A percentile compares a stretch with the other conserved stretches of the same genome.
Evolutionary conservation across 2,329 filamentous ascomycete genomes (phyloP).

Genomic region (Huntiella omanensis): DNA sequence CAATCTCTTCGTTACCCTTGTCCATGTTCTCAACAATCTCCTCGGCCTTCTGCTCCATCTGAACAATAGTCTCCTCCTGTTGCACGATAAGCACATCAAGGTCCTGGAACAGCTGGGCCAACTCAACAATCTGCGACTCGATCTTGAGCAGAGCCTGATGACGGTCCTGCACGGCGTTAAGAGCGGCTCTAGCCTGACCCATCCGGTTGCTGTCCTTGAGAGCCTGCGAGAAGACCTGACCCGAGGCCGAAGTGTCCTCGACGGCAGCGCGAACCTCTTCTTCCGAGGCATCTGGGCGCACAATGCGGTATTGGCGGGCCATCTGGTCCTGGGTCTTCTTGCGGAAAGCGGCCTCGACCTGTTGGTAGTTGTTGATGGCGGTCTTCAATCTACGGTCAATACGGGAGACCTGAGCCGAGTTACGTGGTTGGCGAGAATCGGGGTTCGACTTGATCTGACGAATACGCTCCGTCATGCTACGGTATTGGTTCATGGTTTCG

Average conservation of each 20-base stretch:
- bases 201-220: slow-evolving; percentile 64
- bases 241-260: slow-evolving; percentile 43
- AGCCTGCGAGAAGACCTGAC: slow-evolving; percentile 76
- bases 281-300: slow-evolving; percentile 61
- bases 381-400: slow-evolving; percentile 63
- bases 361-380: slow-evolving; percentile 67
- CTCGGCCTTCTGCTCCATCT: slow-evolving; percentile 75
- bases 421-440: slow-evolving; percentile 53
- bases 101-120: slow-evolving; percentile 75
- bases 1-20: slow-evolving; percentile 70
- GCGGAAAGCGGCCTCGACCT: slow-evolving; percentile 61
- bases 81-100: slow-evolving; percentile 72
- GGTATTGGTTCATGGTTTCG: slow-evolving; percentile 70
- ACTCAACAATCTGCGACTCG: slow-evolving; percentile 71
- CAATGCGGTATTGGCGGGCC: slow-evolving; percentile 78
- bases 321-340: slow-evolving; percentile 68
- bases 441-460: slow-evolving; percentile 67
- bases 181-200: slow-evolving; percentile 61
- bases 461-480: slow-evolving; percentile 58
- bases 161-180: slow-evolving; percentile 63
- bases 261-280: slow-evolving; percentile 61
- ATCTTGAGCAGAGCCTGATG: slow-evolving; percentile 84
- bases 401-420: slow-evolving; percentile 62
- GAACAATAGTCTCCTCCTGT: slow-evolving; percentile 61
- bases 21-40: slow-evolving; percentile 70